phyloP scores from a whole-genome alignment of 2,329 filamentous ascomycete genomes.

The Claviceps sp. region DNA sequence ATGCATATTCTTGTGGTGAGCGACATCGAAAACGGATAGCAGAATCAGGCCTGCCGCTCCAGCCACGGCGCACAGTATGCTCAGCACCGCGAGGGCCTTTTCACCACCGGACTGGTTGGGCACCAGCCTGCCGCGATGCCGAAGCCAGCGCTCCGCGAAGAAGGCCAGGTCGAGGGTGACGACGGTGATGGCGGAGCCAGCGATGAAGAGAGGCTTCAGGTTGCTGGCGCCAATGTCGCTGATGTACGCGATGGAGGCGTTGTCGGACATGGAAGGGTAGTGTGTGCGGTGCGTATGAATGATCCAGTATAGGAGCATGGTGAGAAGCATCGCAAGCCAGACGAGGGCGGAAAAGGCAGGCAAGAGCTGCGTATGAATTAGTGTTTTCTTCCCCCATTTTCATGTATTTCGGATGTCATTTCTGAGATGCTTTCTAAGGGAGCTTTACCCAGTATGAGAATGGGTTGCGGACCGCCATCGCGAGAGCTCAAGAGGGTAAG shows the following conservation, averaged over 20 bases:
- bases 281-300: conserved; percentile 36
- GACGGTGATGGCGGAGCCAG: conserved; percentile 56
- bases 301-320: conserved; percentile 58
- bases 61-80: conserved; percentile 54
- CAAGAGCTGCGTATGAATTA: conserved; percentile 33
- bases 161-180: conserved; percentile 74
- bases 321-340: conserved; percentile 56
- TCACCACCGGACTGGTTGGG: conserved; percentile 53
- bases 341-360: conserved; percentile 53
- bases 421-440: neutral
- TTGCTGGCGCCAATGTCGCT: conserved; percentile 48
- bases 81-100: conserved; percentile 46
- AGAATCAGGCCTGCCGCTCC: conserved; percentile 73
- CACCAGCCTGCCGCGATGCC: conserved; percentile 65
- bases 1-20: conserved; percentile 53
- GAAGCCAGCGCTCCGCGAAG: conserved; percentile 68
- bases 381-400: neutral
- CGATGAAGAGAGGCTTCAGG: conserved; percentile 68
- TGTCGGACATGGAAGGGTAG: conserved; percentile 45
- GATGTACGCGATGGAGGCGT: conserved; percentile 57
- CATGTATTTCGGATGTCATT: neutral
- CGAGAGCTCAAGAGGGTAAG: neutral
- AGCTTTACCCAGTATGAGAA: conserved; percentile 27
- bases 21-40: conserved; percentile 74
- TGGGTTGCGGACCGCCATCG: conserved; percentile 19